Percentiles rank a stretch among this genome's conserved stretches.
phyloP scores from a whole-genome alignment of 2,329 filamentous ascomycete species.

The Nigrospora sphaerica region DNA sequence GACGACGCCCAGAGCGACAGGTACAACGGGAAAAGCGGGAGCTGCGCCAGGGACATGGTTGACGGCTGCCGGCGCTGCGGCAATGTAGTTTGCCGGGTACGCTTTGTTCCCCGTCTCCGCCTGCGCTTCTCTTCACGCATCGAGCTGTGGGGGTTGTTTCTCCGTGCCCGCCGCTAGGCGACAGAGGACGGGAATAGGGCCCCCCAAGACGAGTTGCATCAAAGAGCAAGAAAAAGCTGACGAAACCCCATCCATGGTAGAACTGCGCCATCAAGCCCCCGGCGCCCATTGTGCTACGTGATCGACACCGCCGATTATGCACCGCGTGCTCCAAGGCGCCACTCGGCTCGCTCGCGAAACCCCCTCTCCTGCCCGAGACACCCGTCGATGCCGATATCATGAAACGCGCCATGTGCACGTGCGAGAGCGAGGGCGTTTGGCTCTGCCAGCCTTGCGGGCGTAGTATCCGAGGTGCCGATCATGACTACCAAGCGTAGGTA shows the following conservation, averaged over 20 bases:
- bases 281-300: constrained; percentile 56
- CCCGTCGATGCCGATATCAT: constrained; percentile 47
- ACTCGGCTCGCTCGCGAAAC: constrained; percentile 45
- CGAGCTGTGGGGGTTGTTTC: no score
- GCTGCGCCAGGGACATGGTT: constrained; percentile 84
- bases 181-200: no score
- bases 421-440: constrained; percentile 59
- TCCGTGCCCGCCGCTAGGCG: no score
- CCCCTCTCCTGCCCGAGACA: constrained; percentile 34
- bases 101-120: constrained; percentile 15
- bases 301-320: constrained; percentile 78
- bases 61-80: constrained; percentile 73
- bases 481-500: constrained; percentile 50
- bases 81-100: constrained; percentile 73
- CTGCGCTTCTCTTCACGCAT: no score
- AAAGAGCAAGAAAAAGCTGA: no score
- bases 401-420: constrained; percentile 47
- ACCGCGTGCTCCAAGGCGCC: constrained; percentile 66
- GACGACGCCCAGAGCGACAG: constrained; percentile 40
- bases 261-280: constrained; percentile 88
- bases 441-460: constrained; percentile 80
- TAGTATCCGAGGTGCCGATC: constrained; percentile 53
- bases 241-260: constrained; percentile 33
- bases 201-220: no score
- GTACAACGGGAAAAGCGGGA: constrained; percentile 60